Evolutionary conservation across 192 early-diverging fungal genomes (phyloP).

Genomic region (Gryganskiella cystojenkinii): DNA sequence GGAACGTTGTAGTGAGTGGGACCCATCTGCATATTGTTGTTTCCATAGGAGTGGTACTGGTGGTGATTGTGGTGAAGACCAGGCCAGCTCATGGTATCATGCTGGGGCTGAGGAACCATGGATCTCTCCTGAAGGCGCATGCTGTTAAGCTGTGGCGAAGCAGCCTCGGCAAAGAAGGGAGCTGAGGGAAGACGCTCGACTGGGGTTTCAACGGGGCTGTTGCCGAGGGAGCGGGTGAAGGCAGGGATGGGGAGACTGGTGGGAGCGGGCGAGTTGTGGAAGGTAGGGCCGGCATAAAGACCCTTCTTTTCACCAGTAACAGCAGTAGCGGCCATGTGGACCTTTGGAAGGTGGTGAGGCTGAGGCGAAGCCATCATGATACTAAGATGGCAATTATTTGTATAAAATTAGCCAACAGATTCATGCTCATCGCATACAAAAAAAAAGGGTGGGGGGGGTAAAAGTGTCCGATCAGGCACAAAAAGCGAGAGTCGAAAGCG

Average conservation of each 20-base stretch:
- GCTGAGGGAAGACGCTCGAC: conserved; percentile 3
- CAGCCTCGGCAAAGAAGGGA: conserved; percentile 32
- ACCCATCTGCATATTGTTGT: not conserved
- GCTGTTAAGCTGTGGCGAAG: conserved; percentile 34
- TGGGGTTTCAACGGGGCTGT: conserved; percentile 7
- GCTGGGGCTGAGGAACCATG: no score
- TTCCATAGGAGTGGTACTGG: conserved; percentile 7
- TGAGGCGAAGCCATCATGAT: not conserved
- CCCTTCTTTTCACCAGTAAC: conserved; percentile 20
- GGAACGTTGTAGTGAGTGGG: conserved; percentile 36
- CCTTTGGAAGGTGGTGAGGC: conserved; percentile 17
- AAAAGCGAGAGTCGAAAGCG: no score
- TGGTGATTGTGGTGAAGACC: conserved; percentile 21
- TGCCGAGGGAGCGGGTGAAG: conserved; percentile 26
- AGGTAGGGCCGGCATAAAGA: conserved; percentile 65
- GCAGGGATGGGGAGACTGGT: conserved; percentile 63
- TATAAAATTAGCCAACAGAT: no score
- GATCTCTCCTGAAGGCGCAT: conserved; percentile 21
- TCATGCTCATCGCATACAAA: no score
- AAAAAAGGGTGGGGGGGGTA: no score
- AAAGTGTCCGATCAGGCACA: no score
- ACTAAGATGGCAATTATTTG: not conserved
- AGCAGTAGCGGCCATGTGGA: conserved; percentile 16
- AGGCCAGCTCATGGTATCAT: conserved; percentile 22
- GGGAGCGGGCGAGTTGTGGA: conserved; percentile 66